These are phyloP conservation scores for Mycena vulgaris DNA, from an alignment of 768 basidiomycete genomes.

Conservation along the genomic window DNA sequence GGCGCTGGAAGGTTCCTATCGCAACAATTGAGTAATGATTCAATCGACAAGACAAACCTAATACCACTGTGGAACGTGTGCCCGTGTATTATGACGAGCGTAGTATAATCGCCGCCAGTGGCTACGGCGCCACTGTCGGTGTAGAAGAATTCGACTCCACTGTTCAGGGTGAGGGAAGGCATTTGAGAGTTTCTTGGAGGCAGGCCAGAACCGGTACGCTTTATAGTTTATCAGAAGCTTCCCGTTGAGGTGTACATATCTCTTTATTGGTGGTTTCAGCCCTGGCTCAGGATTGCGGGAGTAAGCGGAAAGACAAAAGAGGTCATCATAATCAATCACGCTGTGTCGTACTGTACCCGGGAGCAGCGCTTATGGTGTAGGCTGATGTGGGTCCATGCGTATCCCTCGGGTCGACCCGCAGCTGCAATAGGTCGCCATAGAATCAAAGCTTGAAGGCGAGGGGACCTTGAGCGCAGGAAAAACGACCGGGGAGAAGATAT, in stretches of 20 bases:
- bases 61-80: conserved; percentile 49
- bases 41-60: background rate
- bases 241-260: background rate
- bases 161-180: conserved; percentile 34
- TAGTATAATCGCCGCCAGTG: conserved; percentile 35
- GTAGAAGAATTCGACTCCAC: conserved; percentile 44
- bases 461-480: too few relatives aligned
- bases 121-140: conserved; percentile 45
- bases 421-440: too few relatives aligned
- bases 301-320: background rate
- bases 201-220: background rate
- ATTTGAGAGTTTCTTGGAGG: conserved; percentile 3
- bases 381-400: background rate
- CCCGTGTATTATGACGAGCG: conserved; percentile 49
- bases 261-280: background rate
- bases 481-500: too few relatives aligned
- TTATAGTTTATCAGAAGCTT: background rate
- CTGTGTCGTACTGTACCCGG: background rate
- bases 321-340: background rate
- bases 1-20: conserved; percentile 45
- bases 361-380: background rate
- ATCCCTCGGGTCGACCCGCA: too few relatives aligned
- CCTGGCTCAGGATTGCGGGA: conserved; percentile 3
- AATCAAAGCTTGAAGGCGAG: too few relatives aligned
- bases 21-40: background rate